These are phyloP conservation scores for Aspergillus ustus DNA, from an alignment of 2,329 filamentous ascomycete genomes.

Conservation along the genomic window DNA sequence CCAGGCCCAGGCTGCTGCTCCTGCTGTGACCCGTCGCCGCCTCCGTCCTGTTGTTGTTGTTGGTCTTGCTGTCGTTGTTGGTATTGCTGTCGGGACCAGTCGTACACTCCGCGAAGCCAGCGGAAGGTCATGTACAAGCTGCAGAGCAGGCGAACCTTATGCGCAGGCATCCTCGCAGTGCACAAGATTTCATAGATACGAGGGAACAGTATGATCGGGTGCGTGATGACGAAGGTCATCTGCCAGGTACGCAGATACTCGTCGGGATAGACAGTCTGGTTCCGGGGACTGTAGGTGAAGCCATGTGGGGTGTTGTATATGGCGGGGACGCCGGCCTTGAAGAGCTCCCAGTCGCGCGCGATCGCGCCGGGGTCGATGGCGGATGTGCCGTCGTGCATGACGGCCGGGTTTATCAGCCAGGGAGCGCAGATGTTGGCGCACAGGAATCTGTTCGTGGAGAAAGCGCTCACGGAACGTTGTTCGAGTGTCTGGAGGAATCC, in stretches of 20 bases:
- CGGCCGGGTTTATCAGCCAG: neutral
- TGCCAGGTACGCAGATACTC: neutral
- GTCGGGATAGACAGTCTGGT: neutral
- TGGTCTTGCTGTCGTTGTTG: no score
- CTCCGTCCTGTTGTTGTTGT: no score
- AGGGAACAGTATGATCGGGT: neutral
- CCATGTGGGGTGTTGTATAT: neutral
- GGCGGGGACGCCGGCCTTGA: neutral
- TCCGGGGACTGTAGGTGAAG: neutral
- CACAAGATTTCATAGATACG: neutral
- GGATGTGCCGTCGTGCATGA: neutral
- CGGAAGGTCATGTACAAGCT: no score
- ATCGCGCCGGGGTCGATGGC: no score
- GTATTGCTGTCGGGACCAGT: no score
- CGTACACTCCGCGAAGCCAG: no score
- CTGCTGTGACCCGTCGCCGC: no score
- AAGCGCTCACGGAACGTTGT: neutral
- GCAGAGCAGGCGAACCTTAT: no score
- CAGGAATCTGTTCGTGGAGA: neutral
- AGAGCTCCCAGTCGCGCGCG: neutral
- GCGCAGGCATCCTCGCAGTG: no score
- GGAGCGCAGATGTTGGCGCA: neutral
- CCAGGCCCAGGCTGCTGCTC: no score
- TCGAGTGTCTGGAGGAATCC: neutral
- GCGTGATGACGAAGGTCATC: neutral